Evolutionary conservation across 495 filamentous ascomycete genomes (phyloP), one percentile per base, ranked within the genome.

Genomic region (Aspergillus cavernicola): DNA sequence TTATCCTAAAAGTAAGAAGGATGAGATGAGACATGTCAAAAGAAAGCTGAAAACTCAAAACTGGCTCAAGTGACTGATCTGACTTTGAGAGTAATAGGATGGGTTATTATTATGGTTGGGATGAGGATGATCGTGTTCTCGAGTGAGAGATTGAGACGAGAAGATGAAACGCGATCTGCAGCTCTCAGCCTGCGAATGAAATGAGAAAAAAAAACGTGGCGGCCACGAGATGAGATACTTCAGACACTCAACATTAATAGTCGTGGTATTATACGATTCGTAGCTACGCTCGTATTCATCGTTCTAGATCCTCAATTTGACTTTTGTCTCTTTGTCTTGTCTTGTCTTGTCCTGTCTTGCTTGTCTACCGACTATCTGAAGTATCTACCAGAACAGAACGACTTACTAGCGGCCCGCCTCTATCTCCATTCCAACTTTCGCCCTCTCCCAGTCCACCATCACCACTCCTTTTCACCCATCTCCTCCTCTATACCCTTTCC

Each of bases 151-250:
- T n/a, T n/a, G n/a, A n/a, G 26, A 15, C 15, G 13, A 18, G 26
- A 36, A 29, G 44, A 47, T 47, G 44, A 47, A 47, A 47, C 44
- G 44, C 44, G 44, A 47, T 47, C 44, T 47, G 44, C 46, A 50
- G 29, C 43, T 38, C 33, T 8, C 50, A 40, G 8, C 18, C 45
- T 48, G 31, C 68, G 74, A 49, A 65, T 71, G 16, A 76, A 73
- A 73, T 74, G 50, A 59, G 28, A 46, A 1, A 19, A n/a, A 63
- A 61, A 58, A 73, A 73, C 70, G 68, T 73, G 70, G 70, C 68
- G 59, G 66, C 68, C 68, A 73, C 68, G 68, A 71, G 68, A 65
- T 33, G n/a, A n/a, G n/a, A n/a, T n/a, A n/a, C n/a, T n/a, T n/a
- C n/a, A n/a, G n/a, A n/a, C n/a, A n/a, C n/a, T n/a, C n/a, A n/a